Conservation (phyloP, 257 asterid species). For the Solanum pinnatisectum region DNA sequence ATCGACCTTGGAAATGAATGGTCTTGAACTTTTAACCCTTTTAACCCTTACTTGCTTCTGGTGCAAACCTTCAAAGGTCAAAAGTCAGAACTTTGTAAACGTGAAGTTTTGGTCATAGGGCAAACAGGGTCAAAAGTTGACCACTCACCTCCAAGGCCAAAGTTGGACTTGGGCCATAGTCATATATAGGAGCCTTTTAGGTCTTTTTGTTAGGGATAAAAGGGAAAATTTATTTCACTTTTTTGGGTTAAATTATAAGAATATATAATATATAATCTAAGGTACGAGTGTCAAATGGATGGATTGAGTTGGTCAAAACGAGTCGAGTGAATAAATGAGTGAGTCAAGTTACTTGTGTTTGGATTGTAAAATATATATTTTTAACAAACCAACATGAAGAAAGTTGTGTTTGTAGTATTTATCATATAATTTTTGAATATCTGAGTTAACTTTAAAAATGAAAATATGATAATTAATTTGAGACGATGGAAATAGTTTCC, state of each 20-base stretch:
- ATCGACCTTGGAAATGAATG: not conserved
- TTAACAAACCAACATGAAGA: not conserved
- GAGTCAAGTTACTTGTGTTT: no score
- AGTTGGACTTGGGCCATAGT: not conserved
- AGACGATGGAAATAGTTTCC: not conserved
- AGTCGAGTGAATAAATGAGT: no score
- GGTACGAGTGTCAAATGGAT: not conserved
- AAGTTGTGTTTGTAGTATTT: not conserved
- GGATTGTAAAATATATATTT: no score
- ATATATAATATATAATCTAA: no score
- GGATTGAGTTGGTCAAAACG: not conserved
- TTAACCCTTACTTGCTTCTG: not conserved
- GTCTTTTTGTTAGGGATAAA: not conserved
- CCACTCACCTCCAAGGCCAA: not conserved
- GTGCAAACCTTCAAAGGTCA: not conserved
- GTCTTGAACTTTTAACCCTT: not conserved
- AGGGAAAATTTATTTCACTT: not conserved
- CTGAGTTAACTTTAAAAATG: no score
- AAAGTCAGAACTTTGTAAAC: not conserved
- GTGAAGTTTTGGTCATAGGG: not conserved
- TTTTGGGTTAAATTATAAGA: not conserved
- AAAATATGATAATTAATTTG: no score
- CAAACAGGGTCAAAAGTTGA: not conserved
- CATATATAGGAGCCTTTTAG: not conserved
- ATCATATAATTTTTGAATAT: no score